Conservation (phyloP, 768 basidiomycete species). For the Calocera viscosa region DNA sequence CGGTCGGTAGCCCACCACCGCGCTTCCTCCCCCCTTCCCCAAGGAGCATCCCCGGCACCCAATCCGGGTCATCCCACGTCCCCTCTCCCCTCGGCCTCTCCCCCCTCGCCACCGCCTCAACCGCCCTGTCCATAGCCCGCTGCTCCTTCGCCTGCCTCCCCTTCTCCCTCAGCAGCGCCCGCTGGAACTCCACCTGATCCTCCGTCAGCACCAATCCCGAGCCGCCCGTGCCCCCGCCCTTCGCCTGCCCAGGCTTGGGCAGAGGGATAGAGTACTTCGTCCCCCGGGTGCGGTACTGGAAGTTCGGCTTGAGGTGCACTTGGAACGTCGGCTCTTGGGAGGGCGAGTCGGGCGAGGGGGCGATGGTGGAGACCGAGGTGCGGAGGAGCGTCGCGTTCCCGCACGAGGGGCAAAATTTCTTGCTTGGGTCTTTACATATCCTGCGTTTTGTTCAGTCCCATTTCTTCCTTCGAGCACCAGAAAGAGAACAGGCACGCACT, state of each 20-base stretch:
- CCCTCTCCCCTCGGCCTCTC: constrained; percentile 33
- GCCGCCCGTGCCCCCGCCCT: constrained; percentile 52
- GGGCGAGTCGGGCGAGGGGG: constrained; percentile 44
- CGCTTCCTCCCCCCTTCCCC: constrained; percentile 37
- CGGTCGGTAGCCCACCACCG: constrained; percentile 58
- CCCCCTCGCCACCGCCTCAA: constrained; percentile 31
- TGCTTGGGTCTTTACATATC: constrained; percentile 87
- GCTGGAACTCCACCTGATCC: constrained; percentile 78
- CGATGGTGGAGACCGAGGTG: constrained; percentile 69
- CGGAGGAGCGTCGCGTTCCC: constrained; percentile 85
- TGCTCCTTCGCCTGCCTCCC: constrained; percentile 68
- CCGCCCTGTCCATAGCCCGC: constrained; percentile 52
- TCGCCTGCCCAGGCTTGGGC: constrained; percentile 79
- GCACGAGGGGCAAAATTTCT: constrained; percentile 95
- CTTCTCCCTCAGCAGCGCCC: constrained; percentile 67
- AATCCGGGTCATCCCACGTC: constrained; percentile 93
- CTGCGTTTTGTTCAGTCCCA: constrained; percentile 31
- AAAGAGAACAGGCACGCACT: constrained; percentile 44
- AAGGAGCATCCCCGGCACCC: constrained; percentile 71
- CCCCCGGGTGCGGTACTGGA: constrained; percentile 84
- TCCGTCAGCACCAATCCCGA: constrained; percentile 81
- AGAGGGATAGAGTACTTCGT: constrained; percentile 86
- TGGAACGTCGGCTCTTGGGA: constrained; percentile 57
- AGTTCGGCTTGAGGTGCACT: constrained; percentile 90
- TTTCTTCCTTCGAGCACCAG: background rate